A percentile compares a stretch with the other conserved stretches of the same genome.
phyloP scores from a whole-genome alignment of 169 alveolate species.

The Babesia ovis region DNA sequence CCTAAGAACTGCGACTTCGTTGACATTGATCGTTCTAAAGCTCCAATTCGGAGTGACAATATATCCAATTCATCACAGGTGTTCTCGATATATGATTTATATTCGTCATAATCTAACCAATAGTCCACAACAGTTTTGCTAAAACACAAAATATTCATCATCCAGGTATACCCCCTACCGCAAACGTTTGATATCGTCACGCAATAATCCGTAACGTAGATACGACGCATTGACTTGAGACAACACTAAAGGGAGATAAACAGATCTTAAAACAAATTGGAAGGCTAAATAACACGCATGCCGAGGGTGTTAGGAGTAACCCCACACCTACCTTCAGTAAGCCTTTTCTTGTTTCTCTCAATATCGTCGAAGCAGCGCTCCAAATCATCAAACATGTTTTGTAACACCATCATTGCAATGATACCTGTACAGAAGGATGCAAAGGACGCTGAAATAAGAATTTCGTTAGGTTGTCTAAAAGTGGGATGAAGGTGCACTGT shows the following conservation, averaged over 20 bases:
- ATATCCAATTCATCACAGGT: neutral
- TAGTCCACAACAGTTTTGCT: slow-evolving; percentile 13
- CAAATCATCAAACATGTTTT: slow-evolving; percentile 22
- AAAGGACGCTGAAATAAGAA: too few relatives aligned
- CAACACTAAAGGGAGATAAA: slow-evolving; percentile 5
- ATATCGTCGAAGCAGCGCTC: slow-evolving; percentile 38
- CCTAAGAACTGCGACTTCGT: neutral
- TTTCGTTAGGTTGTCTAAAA: too few relatives aligned
- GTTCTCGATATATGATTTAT: neutral
- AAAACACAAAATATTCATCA: neutral
- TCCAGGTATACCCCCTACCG: slow-evolving; percentile 2
- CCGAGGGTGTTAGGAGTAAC: neutral
- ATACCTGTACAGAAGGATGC: too few relatives aligned
- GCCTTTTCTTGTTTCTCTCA: slow-evolving; percentile 6
- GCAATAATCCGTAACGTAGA: neutral
- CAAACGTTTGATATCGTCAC: slow-evolving; percentile 9
- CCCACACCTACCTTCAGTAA: slow-evolving; percentile 13
- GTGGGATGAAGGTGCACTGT: too few relatives aligned
- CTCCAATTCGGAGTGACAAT: neutral
- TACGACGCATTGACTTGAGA: neutral
- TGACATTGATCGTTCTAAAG: slow-evolving; percentile 1
- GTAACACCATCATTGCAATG: slow-evolving; percentile 1
- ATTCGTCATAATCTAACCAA: neutral
- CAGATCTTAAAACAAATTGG: neutral
- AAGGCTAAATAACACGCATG: neutral